phyloP scores from a whole-genome alignment of 2,329 filamentous ascomycete genomes.

The Cordyceps tenuipes region DNA sequence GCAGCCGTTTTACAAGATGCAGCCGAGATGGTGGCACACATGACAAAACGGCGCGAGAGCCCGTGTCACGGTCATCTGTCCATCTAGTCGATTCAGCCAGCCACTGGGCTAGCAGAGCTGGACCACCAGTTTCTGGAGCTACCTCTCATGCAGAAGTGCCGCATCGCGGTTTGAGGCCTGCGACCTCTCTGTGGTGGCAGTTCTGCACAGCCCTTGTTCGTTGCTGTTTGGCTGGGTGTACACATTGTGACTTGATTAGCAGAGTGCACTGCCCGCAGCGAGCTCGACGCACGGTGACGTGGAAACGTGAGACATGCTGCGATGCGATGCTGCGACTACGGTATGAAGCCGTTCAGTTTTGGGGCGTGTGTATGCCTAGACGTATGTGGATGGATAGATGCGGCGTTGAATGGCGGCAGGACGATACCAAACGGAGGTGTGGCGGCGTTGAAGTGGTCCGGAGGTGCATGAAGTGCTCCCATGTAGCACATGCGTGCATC shows the following conservation, averaged over 20 bases:
- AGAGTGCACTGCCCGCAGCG: too few relatives aligned
- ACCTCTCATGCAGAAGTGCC: not conserved
- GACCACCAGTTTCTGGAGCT: not conserved
- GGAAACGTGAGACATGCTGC: too few relatives aligned
- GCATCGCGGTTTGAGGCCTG: too few relatives aligned
- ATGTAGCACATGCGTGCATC: conserved; percentile 5
- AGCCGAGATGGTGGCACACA: not conserved
- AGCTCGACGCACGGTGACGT: too few relatives aligned
- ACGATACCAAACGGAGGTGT: not conserved
- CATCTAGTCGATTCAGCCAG: not conserved
- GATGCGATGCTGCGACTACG: too few relatives aligned
- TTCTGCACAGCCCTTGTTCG: too few relatives aligned
- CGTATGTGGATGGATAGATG: too few relatives aligned
- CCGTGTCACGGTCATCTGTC: conserved; percentile 5
- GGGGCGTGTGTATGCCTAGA: too few relatives aligned
- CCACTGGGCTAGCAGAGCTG: not conserved
- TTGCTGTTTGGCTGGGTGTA: too few relatives aligned
- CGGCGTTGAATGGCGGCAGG: not conserved
- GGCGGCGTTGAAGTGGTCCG: not conserved
- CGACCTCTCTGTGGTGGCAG: too few relatives aligned
- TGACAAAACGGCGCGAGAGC: not conserved
- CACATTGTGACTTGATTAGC: too few relatives aligned
- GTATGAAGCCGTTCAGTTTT: too few relatives aligned
- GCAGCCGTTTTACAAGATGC: not conserved
- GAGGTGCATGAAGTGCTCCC: not conserved